Percentiles rank a stretch among this genome's conserved stretches.
phyloP scores from a whole-genome alignment of 108 stramenopile genomes.

The Stephanodiscus triporus region DNA sequence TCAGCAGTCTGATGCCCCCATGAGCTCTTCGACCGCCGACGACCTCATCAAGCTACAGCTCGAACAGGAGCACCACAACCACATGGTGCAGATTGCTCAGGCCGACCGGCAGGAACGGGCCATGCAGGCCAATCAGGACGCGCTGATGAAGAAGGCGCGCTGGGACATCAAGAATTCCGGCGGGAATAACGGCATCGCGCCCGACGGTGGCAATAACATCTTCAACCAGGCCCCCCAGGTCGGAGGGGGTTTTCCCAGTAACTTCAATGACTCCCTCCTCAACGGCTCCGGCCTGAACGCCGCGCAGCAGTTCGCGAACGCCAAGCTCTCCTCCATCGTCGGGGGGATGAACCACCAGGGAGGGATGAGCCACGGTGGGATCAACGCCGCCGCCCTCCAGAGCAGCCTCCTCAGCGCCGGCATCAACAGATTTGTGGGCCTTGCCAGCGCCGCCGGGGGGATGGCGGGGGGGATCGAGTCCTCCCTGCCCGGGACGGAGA shows the following conservation, averaged over 20 bases:
- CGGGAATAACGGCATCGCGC: not conserved
- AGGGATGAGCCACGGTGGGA: not conserved
- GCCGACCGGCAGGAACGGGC: constrained; percentile 12
- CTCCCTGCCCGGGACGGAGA: not conserved
- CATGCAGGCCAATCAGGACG: constrained; percentile 21
- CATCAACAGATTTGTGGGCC: not conserved
- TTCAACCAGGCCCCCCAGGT: not conserved
- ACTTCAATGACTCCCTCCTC: not conserved
- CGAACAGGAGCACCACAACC: constrained; percentile 20
- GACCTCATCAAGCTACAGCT: constrained; percentile 29
- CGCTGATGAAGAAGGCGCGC: constrained; percentile 19
- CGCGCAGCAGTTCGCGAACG: constrained; percentile 56
- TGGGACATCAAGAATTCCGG: not conserved
- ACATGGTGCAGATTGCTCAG: constrained; percentile 16
- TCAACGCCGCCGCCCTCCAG: not conserved
- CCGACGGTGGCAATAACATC: constrained; percentile 1
- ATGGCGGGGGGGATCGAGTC: too few species aligned
- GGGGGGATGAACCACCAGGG: not conserved
- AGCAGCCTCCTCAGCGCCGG: not conserved
- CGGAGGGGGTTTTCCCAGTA: not conserved
- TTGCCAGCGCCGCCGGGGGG: not conserved
- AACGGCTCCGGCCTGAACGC: constrained; percentile 39
- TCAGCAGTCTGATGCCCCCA: not conserved
- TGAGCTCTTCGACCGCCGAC: not conserved
- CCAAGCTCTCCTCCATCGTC: constrained; percentile 8